These are phyloP conservation scores for Rhizopogon vulgaris DNA, from an alignment of 768 basidiomycete species.

Conservation along the genomic window DNA sequence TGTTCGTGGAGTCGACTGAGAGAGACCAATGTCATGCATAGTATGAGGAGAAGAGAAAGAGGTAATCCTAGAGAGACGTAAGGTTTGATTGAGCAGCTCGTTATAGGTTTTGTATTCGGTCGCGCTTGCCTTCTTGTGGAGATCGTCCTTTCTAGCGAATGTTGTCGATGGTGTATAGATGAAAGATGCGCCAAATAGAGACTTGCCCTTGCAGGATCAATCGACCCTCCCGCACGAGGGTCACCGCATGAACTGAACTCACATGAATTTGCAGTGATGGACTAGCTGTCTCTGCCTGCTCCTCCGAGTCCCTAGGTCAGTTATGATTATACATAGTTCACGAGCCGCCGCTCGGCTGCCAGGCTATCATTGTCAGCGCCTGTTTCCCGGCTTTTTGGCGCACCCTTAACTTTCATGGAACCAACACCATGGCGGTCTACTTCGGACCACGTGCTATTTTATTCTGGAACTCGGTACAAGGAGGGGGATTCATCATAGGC, in stretches of 20 bases:
- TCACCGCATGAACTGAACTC: not conserved
- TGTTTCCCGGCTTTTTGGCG: not conserved
- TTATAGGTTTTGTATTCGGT: no score
- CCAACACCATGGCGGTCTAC: not conserved
- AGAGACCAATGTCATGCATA: not conserved
- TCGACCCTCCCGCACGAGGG: not conserved
- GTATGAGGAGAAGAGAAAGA: not conserved
- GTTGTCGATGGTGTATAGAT: not conserved
- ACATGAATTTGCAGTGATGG: no score
- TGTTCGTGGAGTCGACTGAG: constrained; percentile 17
- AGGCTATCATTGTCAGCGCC: not conserved
- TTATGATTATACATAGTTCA: no score
- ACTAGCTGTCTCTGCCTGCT: not conserved
- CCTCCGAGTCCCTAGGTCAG: not conserved
- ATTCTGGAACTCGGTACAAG: no score
- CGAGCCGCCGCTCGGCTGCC: not conserved
- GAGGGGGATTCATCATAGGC: no score
- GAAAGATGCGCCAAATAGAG: not conserved
- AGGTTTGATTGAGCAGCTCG: not conserved
- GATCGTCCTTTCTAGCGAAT: not conserved
- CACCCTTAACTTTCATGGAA: not conserved
- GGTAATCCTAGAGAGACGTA: not conserved
- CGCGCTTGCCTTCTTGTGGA: not conserved
- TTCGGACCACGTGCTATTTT: not conserved
- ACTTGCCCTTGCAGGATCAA: not conserved